Evolutionary conservation across 495 filamentous ascomycete genomes (phyloP), one percentile per base, ranked within the genome.

Genomic region (Xylaria cubensis): DNA sequence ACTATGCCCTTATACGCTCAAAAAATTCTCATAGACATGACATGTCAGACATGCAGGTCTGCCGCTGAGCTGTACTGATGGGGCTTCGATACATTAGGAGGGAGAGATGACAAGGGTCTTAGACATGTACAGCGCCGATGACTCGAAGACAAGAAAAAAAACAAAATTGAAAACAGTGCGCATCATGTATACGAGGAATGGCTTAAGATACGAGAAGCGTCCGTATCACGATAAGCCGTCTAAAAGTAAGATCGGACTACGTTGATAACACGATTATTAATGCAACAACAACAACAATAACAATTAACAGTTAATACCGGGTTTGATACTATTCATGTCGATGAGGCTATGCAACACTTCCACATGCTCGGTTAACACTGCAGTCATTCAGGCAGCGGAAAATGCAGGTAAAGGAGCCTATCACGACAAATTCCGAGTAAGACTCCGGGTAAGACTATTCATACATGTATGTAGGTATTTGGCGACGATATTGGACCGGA

Each of bases 401-500:
- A 55, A 64, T 64, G 48, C 46, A 63, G 44, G 58, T n/a, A 64
- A 15, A 64, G 50, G 36, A 36, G 9, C 69, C 46, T 56, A 56
- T 64, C 46, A 56, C 13, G 44, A 24, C 36, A 34, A 32, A 71
- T 53, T 41, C 46, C 58, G 29, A 17, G 32, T 24, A 44, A 32
- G 56, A 41, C 46, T 50, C 26, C 67, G 55, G 10, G 53, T 56
- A 56, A 50, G 65, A 55, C 29, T 41, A 21, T 48, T 53, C 56
- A 34, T 59, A 69, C 26, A 34, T 69, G 59, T 46, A 69, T 61
- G 8, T 48, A 69, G 48, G 8, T 51, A 44, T 61, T 41, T 29
- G 19, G 41, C 56, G 42, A 70, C 36, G 46, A 39, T 61, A 64
- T 70, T 64, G 59, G 69, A 62, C 69, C 69, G 69, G 59, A 64